Base-by-base conservation (phyloP, 176 grass and related monocot species). In the Eleusine indica region DNA sequence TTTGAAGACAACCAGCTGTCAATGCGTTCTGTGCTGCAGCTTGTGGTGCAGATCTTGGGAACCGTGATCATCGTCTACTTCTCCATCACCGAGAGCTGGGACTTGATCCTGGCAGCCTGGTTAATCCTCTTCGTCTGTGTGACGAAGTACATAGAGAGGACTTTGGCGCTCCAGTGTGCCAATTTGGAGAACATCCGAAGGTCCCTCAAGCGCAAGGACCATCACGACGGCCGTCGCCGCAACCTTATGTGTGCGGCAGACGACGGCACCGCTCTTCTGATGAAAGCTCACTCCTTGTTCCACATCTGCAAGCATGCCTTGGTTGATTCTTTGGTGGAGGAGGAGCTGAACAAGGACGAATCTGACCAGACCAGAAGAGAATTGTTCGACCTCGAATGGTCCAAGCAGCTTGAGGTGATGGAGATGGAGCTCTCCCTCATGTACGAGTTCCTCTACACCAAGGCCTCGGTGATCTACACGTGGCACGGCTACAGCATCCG, bases 371-470 rank as follows among this genome's bases (percentile, higher is more conserved):
- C 7, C 16, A 49, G 11, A 1, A 38, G 13, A 7, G 15, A 8
- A 10, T 10, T 79, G 46, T 47, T 15, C 10, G 5, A 16, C 37
- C 35, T 71, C 4, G 7, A 43, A 6, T 1, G 35, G 19, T 1
- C 21, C 15, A 13, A n/a, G 3, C 18, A 37, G 14, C 38, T 2
- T 5, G 8, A 11, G 68, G 25, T 82, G 17, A 28, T 47, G n/a
- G 73, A 86, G 56, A 65, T 86, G 16, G 86, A 89, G 69, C 62
- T 91, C 17, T 83, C 83, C 1, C 79, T 91, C 9, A 32, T 80
- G 42, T 88, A 83, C 57, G 86, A 88, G 1, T 73, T 89, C 12
- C 87, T 92, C 35, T 83, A 92, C 80, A 92, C 91, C 74, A 92
- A 92, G 73, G 77, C 83, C 19, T 16, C 52, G 16, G 78, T 80